Evolutionary conservation across 1,284 basidiomycete genomes (phyloP), one percentile per base, ranked within the genome.

Genomic region (Pseudozyma tsukubaensis): DNA sequence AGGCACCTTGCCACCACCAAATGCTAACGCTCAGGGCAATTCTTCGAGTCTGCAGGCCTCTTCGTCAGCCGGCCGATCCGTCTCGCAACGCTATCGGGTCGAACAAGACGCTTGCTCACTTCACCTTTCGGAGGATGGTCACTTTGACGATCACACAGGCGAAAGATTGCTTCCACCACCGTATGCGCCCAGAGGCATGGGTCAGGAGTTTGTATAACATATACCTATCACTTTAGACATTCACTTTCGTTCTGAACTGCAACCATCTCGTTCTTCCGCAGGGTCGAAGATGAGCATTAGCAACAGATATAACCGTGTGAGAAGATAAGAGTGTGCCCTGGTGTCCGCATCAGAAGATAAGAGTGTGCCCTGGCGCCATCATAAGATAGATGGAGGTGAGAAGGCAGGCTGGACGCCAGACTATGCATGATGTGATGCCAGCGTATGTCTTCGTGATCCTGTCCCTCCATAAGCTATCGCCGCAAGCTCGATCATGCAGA

Each of bases 161-260:
- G 61, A 73, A 48, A 70, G 58, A 5, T 36, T 73, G 44, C 43
- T 73, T 14, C 71, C 66, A 6, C 71, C 68, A 19, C 70, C 70
- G 2, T 70, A 71, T 24, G 54, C 62, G 6, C 62, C 68, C 16
- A 64, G 61, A 29, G 49, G 48, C 12, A 43, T 56, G 48, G 67
- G 59, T 13, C 51, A 60, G n/a, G 50, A 69, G 12, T 72, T 63
- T 59, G 50, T 48, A 39, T 68, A 60, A 50, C 21, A n/a, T 43
- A 43, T 18, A 16, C 42, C 42, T 43, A 3, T 39, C n/a, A 12
- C n/a, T 39, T 39, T n/a, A 29, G 24, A 29, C 24, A 29, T 39
- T 39, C 37, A 13, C 37, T 2, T 39, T 39, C 37, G 37, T 39
- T 39, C 8, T 13, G 37, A 39, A 29, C 6, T 3, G 24, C 24